Conservation (phyloP, 2,329 filamentous ascomycete genomes). For the Colletotrichum theobromicola region DNA sequence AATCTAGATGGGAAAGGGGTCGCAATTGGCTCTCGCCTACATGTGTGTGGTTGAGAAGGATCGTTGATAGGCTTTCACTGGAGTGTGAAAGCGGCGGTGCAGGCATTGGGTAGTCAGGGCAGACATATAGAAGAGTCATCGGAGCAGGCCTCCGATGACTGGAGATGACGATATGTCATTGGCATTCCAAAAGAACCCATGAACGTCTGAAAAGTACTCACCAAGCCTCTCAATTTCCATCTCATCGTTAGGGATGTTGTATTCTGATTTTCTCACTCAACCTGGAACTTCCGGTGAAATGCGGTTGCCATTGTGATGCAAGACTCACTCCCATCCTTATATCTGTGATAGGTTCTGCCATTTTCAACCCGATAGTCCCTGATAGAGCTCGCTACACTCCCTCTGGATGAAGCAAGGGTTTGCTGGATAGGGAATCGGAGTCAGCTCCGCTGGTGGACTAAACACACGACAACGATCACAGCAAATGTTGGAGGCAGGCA, state of each 20-base stretch:
- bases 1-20: background rate
- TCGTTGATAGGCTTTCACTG: background rate
- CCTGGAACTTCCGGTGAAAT: background rate
- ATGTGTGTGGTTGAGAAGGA: background rate
- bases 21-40: background rate
- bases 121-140: background rate
- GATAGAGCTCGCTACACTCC: conserved; percentile 37
- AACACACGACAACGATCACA: background rate
- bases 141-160: background rate
- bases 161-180: background rate
- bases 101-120: background rate
- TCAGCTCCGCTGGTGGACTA: background rate
- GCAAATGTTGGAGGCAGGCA: background rate
- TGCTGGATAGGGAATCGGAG: background rate
- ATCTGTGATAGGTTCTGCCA: conserved; percentile 25
- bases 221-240: background rate
- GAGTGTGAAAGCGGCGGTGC: background rate
- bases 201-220: background rate
- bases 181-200: background rate
- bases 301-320: background rate
- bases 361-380: conserved; percentile 3
- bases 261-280: background rate
- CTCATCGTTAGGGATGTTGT: background rate
- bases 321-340: conserved; percentile 2
- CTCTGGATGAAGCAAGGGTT: conserved; percentile 25